Percentiles rank a stretch among this genome's conserved stretches.
Conservation (phyloP, 2,329 filamentous ascomycete genomes). For the Coleophoma cylindrospora region DNA sequence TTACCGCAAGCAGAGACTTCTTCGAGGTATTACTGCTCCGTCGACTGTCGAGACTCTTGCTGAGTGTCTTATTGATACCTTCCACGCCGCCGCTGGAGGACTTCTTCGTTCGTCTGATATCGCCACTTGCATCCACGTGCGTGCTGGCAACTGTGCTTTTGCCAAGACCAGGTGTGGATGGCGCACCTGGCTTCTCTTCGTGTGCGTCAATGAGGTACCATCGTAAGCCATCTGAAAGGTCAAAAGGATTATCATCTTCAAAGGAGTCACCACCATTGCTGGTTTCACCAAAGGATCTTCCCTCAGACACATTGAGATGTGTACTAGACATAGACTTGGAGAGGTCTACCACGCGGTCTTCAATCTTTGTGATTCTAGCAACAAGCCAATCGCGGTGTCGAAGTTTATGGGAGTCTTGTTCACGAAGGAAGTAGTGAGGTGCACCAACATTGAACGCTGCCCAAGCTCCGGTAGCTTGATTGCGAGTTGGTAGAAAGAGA, state of each 20-base stretch:
- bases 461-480: slow-evolving; percentile 93
- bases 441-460: slow-evolving; percentile 97
- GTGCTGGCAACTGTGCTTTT: slow-evolving; percentile 89
- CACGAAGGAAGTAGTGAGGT: slow-evolving; percentile 93
- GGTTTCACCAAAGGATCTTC: slow-evolving; percentile 38
- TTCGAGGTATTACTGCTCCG: slow-evolving; percentile 84
- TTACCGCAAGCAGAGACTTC: slow-evolving; percentile 53
- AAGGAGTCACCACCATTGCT: slow-evolving; percentile 51
- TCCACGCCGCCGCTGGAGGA: slow-evolving; percentile 52
- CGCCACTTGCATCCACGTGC: slow-evolving; percentile 81
- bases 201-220: slow-evolving; percentile 95
- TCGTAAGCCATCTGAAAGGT: slow-evolving; percentile 86
- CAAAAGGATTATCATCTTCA: slow-evolving; percentile 95
- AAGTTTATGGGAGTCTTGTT: slow-evolving; percentile 84
- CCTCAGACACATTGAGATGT: slow-evolving; percentile 28
- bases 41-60: slow-evolving; percentile 85
- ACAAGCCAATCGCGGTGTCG: slow-evolving; percentile 92
- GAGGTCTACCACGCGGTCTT: slow-evolving; percentile 89
- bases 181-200: slow-evolving; percentile 88
- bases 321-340: slow-evolving; percentile 60
- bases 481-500: slow-evolving; percentile 88
- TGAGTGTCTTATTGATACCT: slow-evolving; percentile 71
- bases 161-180: slow-evolving; percentile 84
- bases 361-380: slow-evolving; percentile 83
- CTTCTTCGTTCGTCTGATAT: slow-evolving; percentile 43